Evolutionary conservation across 1,284 basidiomycete genomes (phyloP).

Genomic region (Mycena sp.): DNA sequence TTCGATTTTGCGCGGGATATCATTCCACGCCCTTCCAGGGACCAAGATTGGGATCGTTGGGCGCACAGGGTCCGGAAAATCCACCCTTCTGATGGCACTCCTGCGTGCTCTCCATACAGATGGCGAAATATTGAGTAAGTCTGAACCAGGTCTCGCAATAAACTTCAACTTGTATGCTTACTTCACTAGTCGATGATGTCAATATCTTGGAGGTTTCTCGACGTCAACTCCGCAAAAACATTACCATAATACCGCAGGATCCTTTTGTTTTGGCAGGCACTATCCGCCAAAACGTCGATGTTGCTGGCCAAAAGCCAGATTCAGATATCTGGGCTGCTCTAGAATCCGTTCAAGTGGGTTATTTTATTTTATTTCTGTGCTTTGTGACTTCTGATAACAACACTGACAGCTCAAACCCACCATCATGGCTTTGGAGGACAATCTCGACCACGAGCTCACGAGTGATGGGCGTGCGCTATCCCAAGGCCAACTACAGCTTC

Average conservation of each 20-base stretch:
- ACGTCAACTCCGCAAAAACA: slow-evolving; percentile 4
- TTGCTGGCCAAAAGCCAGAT: slow-evolving; percentile 1
- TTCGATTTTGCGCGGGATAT: slow-evolving; percentile 7
- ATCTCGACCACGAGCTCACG: slow-evolving; percentile 59
- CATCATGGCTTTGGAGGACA: slow-evolving; percentile 1
- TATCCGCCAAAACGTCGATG: slow-evolving; percentile 14
- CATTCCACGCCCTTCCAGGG: slow-evolving; percentile 8
- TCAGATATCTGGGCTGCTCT: slow-evolving; percentile 17
- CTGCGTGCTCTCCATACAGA: slow-evolving; percentile 9
- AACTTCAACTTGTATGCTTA: not conserved
- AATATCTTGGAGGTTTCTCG: not conserved
- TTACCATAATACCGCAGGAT: slow-evolving; percentile 12
- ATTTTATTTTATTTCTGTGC: not conserved
- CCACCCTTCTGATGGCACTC: slow-evolving; percentile 46
- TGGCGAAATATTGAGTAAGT: slow-evolving; percentile 12
- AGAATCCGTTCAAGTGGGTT: slow-evolving; percentile 6
- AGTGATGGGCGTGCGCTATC: slow-evolving; percentile 73
- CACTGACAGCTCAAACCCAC: slow-evolving; percentile 7
- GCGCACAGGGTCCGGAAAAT: slow-evolving; percentile 13
- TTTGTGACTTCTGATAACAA: not conserved
- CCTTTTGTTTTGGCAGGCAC: slow-evolving; percentile 13
- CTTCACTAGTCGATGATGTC: slow-evolving; percentile 1
- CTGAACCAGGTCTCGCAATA: no score
- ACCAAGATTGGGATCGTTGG: slow-evolving; percentile 81
- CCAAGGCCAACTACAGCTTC: slow-evolving; percentile 76